Conservation (phyloP, 1,139 yeast species). For the Geotrichum klebahnii region DNA sequence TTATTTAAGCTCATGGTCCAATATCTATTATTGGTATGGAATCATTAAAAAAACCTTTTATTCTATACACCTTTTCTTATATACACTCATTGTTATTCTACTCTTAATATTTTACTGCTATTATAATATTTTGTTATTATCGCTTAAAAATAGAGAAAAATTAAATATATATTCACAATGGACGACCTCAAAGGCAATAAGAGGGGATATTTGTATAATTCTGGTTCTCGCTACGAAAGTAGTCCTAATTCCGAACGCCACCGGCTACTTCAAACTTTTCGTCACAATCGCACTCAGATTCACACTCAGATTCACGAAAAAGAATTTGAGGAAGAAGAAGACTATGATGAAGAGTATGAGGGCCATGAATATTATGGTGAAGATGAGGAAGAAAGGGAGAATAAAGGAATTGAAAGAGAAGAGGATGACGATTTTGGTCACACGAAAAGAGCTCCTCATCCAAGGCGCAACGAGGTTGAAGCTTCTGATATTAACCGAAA, state of each 20-base stretch:
- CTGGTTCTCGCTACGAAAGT: background rate
- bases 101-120: no score
- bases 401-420: background rate
- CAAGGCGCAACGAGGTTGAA: conserved; percentile 7
- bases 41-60: no score
- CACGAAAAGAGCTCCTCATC: background rate
- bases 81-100: no score
- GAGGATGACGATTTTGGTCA: background rate
- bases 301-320: background rate
- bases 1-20: no score
- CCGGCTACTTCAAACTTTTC: conserved; percentile 4
- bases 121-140: no score
- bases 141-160: background rate
- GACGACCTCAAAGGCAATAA: background rate
- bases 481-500: conserved; percentile 7
- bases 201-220: background rate
- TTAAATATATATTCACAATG: background rate
- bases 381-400: background rate
- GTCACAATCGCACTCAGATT: conserved; percentile 1
- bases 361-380: background rate
- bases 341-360: background rate
- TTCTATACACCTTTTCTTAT: no score
- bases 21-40: no score
- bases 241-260: conserved; percentile 4
- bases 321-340: background rate